phyloP scores from a whole-genome alignment of 2,329 filamentous ascomycete species.

The Diaporthe eres region DNA sequence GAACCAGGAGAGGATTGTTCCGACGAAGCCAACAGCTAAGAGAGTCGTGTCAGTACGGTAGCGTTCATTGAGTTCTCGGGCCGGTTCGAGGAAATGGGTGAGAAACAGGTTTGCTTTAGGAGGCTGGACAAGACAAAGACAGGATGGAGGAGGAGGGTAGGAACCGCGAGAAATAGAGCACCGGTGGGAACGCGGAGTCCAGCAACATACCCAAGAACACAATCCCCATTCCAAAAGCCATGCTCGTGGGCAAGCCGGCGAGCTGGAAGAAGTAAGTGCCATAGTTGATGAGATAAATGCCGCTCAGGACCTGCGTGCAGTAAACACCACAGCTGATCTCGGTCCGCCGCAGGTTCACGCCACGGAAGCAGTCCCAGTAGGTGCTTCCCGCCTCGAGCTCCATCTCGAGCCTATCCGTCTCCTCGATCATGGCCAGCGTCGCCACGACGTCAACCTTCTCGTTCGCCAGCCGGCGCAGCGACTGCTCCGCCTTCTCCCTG shows the following conservation, averaged over 20 bases:
- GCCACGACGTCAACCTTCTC: conserved; percentile 61
- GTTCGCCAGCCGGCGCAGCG: conserved; percentile 60
- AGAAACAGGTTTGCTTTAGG: not conserved
- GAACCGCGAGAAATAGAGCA: conserved; percentile 2
- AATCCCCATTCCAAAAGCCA: conserved; percentile 69
- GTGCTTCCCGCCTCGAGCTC: conserved; percentile 63
- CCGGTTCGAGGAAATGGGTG: not conserved
- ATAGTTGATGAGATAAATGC: conserved; percentile 75
- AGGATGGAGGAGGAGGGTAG: not conserved
- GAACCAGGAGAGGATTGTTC: conserved; percentile 68
- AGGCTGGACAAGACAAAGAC: not conserved
- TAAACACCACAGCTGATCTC: conserved; percentile 73
- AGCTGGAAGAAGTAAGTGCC: conserved; percentile 73
- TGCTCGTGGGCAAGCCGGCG: conserved; percentile 63
- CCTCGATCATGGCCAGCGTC: conserved; percentile 68
- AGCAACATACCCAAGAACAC: conserved; percentile 57
- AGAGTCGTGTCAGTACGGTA: not conserved
- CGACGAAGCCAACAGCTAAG: conserved; percentile 63
- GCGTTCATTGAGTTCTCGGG: not conserved
- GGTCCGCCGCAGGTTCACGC: conserved; percentile 64
- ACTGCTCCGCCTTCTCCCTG: conserved; percentile 56
- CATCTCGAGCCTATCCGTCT: conserved; percentile 70
- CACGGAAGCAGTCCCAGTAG: conserved; percentile 66
- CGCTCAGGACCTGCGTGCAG: conserved; percentile 74
- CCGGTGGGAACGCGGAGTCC: not conserved